These are phyloP conservation scores for Phylloporus arenicola DNA, from an alignment of 768 basidiomycete genomes.

Conservation along the genomic window DNA sequence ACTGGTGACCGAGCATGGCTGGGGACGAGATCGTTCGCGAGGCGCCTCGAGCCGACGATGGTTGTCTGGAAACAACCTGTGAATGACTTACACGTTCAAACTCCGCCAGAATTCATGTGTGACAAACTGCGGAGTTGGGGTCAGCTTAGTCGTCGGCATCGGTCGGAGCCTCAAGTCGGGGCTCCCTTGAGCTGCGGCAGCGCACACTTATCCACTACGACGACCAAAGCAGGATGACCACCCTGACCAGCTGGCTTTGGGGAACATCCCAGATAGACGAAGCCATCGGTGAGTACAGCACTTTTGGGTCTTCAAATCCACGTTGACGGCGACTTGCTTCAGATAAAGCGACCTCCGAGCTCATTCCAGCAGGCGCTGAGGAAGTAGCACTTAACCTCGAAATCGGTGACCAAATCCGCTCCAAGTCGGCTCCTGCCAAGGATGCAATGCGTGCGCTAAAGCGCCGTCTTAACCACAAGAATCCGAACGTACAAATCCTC, in stretches of 20 bases:
- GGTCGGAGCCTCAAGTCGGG: constrained; percentile 22
- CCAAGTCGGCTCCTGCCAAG: constrained; percentile 79
- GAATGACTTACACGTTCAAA: constrained; percentile 28
- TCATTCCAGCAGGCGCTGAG: constrained; percentile 74
- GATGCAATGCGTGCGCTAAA: constrained; percentile 87
- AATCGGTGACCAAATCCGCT: constrained; percentile 94
- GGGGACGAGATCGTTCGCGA: too few relatives aligned
- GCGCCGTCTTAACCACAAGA: constrained; percentile 84
- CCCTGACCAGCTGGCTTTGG: constrained; percentile 69
- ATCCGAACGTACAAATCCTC: constrained; percentile 90
- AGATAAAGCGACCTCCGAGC: constrained; percentile 95
- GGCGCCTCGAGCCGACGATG: constrained; percentile 19
- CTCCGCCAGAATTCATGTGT: constrained; percentile 29
- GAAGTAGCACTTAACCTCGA: constrained; percentile 93
- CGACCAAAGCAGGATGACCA: constrained; percentile 42
- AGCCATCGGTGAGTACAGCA: constrained; percentile 58
- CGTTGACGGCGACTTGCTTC: constrained; percentile 27
- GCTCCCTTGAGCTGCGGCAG: constrained; percentile 1
- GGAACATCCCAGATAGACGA: constrained; percentile 80
- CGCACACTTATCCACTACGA: constrained; percentile 5
- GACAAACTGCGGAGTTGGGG: background rate
- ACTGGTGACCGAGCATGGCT: constrained; percentile 81
- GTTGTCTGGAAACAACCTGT: constrained; percentile 33
- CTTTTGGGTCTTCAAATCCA: constrained; percentile 1
- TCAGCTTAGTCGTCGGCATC: too few relatives aligned